Conservation (phyloP, 106 monocot genomes). For the Alisma plantagoaquatica region DNA sequence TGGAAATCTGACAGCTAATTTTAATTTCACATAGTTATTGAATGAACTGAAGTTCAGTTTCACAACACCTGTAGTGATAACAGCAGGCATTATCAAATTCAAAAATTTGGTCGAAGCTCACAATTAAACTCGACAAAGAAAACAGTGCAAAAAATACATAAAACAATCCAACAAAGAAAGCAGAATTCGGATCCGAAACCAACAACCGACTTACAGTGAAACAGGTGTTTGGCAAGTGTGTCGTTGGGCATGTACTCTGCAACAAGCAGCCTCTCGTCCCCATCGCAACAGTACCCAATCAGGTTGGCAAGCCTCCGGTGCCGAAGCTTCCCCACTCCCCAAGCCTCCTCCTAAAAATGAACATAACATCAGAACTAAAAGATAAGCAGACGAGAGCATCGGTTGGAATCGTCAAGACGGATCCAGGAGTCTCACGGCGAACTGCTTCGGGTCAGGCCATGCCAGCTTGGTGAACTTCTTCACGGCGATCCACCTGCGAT, state of each 20-base stretch:
- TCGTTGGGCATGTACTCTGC: conserved; percentile 79
- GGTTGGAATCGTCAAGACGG: too few relatives aligned
- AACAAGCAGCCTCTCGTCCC: conserved; percentile 70
- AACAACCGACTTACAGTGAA: conserved; percentile 55
- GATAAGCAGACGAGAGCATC: not conserved
- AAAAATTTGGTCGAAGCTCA: too few relatives aligned
- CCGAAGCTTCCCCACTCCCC: conserved; percentile 60
- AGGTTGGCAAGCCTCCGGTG: conserved; percentile 56
- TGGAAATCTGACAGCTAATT: too few relatives aligned
- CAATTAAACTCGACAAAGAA: too few relatives aligned
- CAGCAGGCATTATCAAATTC: too few relatives aligned
- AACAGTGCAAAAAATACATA: too few relatives aligned
- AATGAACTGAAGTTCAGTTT: too few relatives aligned
- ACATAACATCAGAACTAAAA: too few relatives aligned
- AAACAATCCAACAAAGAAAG: not conserved
- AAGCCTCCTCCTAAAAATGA: conserved; percentile 55
- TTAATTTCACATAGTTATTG: too few relatives aligned
- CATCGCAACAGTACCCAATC: conserved; percentile 78
- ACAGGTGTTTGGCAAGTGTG: conserved; percentile 72
- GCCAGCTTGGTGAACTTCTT: conserved; percentile 96
- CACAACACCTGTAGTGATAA: too few relatives aligned
- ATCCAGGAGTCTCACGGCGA: conserved; percentile 50
- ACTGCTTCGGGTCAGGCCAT: conserved; percentile 98
- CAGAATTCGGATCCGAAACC: too few relatives aligned
- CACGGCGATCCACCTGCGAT: conserved; percentile 71